These are phyloP conservation scores for Naganishia randhawae DNA, from an alignment of 768 basidiomycete genomes.

Conservation along the genomic window DNA sequence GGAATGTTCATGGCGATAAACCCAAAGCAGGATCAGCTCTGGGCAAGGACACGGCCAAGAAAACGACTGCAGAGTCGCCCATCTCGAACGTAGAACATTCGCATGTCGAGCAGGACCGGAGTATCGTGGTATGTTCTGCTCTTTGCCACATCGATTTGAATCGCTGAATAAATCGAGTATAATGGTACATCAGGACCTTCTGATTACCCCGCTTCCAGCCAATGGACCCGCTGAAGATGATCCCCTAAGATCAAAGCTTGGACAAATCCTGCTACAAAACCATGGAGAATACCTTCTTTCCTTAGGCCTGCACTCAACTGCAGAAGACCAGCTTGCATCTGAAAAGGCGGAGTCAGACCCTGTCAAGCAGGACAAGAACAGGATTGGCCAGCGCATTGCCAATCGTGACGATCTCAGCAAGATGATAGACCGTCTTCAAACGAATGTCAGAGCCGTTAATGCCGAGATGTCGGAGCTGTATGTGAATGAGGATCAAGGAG, in stretches of 20 bases:
- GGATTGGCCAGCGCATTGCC: constrained; percentile 31
- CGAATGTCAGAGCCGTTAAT: constrained; percentile 30
- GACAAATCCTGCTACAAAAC: constrained; percentile 32
- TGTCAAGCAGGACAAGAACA: not conserved
- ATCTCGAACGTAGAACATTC: constrained; percentile 7
- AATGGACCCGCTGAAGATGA: constrained; percentile 25
- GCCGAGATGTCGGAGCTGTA: constrained; percentile 47
- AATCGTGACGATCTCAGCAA: constrained; percentile 28
- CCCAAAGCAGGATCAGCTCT: not conserved
- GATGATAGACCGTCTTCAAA: constrained; percentile 38
- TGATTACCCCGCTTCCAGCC: constrained; percentile 22
- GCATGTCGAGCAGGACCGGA: not conserved
- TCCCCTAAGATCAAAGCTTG: constrained; percentile 32
- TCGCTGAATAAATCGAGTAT: not conserved
- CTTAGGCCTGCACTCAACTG: constrained; percentile 44
- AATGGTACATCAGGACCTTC: constrained; percentile 16
- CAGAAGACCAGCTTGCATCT: constrained; percentile 28
- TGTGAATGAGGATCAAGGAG: constrained; percentile 23
- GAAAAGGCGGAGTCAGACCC: not conserved
- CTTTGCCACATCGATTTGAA: not conserved
- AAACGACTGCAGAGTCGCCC: not conserved
- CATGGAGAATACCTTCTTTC: constrained; percentile 50
- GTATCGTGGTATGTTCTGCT: constrained; percentile 14
- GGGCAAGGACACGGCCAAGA: not conserved
- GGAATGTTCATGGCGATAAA: constrained; percentile 23